These are phyloP conservation scores for Cordia subcordata DNA, from an alignment of 257 asterid genomes.

Conservation along the genomic window DNA sequence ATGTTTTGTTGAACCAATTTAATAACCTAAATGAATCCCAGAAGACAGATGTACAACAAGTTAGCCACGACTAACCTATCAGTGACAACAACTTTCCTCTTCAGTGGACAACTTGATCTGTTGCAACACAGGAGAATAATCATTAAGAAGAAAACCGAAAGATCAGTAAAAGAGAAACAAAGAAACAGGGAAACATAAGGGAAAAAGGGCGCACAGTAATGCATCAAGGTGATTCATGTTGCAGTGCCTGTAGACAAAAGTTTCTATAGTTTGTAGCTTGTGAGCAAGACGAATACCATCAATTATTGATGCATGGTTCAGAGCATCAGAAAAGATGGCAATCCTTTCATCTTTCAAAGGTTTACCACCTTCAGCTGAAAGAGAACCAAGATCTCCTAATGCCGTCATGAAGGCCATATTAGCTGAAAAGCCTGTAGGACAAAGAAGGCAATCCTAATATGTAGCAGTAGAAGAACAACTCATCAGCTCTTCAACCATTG, in stretches of 20 bases:
- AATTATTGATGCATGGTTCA: slow-evolving; percentile 94
- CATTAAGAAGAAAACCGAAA: slow-evolving; percentile 12
- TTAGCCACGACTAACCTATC: slow-evolving; percentile 64
- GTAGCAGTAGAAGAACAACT: slow-evolving; percentile 38
- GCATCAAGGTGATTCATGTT: slow-evolving; percentile 89
- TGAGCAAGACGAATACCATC: slow-evolving; percentile 97
- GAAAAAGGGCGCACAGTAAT: slow-evolving; percentile 51
- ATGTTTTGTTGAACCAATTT: not conserved
- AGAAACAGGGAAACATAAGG: slow-evolving; percentile 9
- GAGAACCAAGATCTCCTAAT: slow-evolving; percentile 61
- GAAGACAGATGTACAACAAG: slow-evolving; percentile 9
- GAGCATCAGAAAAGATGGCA: slow-evolving; percentile 90
- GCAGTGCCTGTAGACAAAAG: slow-evolving; percentile 76
- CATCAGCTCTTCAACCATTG: slow-evolving; percentile 29
- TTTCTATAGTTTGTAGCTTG: slow-evolving; percentile 62
- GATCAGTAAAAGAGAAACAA: slow-evolving; percentile 7
- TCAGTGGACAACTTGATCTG: slow-evolving; percentile 87
- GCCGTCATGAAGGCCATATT: slow-evolving; percentile 95
- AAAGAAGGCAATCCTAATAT: slow-evolving; percentile 99
- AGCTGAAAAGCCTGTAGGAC: slow-evolving; percentile 99
- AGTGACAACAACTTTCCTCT: slow-evolving; percentile 85
- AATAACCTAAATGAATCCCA: not conserved
- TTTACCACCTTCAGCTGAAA: slow-evolving; percentile 48
- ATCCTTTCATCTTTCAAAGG: slow-evolving; percentile 51
- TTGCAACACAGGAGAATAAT: slow-evolving; percentile 22